phyloP scores from a whole-genome alignment of 1,284 basidiomycete species.

The Cerioporus squamosus region DNA sequence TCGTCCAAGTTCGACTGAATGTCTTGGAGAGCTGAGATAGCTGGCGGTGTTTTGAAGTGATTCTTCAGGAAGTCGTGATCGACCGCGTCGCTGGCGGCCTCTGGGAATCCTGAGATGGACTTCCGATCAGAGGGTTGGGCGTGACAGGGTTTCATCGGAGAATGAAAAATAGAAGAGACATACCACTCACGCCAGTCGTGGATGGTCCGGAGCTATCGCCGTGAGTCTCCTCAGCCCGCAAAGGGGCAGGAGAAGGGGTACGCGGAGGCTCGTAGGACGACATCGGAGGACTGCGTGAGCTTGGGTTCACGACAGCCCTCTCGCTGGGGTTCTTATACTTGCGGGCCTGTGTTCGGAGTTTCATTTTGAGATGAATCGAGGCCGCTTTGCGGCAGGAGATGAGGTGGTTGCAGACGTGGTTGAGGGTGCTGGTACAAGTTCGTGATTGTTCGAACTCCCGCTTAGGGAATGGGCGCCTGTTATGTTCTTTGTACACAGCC shows the following conservation, averaged over 20 bases:
- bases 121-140: not conserved
- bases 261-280: conserved; percentile 3
- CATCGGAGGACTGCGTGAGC: conserved; percentile 8
- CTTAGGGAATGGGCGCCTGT: not conserved
- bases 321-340: not conserved
- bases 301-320: conserved; percentile 4
- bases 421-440: not conserved
- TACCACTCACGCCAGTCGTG: not conserved
- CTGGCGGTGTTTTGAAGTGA: not conserved
- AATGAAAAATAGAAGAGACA: not conserved
- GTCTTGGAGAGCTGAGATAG: too few species aligned
- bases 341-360: not conserved
- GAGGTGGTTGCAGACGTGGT: not conserved
- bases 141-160: not conserved
- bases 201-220: not conserved
- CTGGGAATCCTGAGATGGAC: not conserved
- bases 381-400: not conserved
- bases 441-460: not conserved
- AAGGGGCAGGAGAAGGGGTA: not conserved
- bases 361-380: not conserved
- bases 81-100: not conserved
- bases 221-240: not conserved
- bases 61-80: not conserved
- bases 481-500: not conserved
- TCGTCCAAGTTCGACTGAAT: not conserved